Base-by-base conservation (phyloP, 805 yeast genomes). In the Jamesozyma jinghongensis region DNA sequence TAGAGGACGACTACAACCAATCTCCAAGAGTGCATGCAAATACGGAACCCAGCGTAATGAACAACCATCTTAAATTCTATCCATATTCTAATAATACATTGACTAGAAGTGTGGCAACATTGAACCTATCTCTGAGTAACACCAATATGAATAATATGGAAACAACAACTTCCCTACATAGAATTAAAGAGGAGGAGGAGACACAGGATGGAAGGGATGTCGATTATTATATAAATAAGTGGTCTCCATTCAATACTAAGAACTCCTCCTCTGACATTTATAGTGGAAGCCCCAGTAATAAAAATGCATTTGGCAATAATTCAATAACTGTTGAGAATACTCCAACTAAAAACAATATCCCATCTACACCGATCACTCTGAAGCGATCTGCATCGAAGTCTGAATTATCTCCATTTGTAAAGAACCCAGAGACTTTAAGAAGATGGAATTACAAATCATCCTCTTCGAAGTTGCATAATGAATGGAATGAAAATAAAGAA, bases 41-140 rank as follows among this genome's bases (percentile, higher is more conserved):
- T 32, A n/a, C 12, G 3, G 14, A 16, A 25, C 14, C 26, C 10
- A 22, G 26, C 26, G 26, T 22, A 6, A 28, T 28, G 5, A 28
- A 12, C 5, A 56, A 56, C 38, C 53, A 53, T 31, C 42, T 57
- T 33, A 51, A 54, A 19, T 57, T 57, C 31, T 55, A 50, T 35
- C 59, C 62, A 2, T 57, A 53, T 40, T 46, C 59, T 14, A 55
- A 51, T 35, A 51, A 54, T 30, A 56, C 50, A 14, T 44, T 74
- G 29, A 68, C 77, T 45, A 65, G 80, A 58, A 72, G 78, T 62
- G 72, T 68, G 2, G 78, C 77, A 2, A 57, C 73, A 8, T 51
- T 75, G 45, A 74, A 75, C 41, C 49, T 75, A 37, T 71, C 77
- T 11, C 53, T 73, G 18, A 73, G 68, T 34, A 64, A 58, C 37